Percentiles rank a stretch among this genome's conserved stretches.
Conservation (phyloP, 345 rosid genomes). For the Linum trigynum region DNA sequence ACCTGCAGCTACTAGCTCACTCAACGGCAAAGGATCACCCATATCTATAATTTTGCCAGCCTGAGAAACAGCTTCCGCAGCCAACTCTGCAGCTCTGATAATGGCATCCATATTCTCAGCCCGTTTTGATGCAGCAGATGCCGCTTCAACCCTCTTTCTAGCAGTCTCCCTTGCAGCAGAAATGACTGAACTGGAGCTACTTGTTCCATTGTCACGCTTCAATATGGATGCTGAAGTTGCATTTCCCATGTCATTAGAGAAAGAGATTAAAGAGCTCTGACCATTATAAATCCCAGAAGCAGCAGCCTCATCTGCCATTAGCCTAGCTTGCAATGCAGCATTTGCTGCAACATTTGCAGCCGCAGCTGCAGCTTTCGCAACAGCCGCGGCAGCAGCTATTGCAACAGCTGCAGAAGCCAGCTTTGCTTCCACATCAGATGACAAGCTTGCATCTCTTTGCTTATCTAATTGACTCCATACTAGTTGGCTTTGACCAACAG, state of each 20-base stretch:
- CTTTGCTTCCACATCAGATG: conserved; percentile 48
- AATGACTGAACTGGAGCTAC: conserved; percentile 51
- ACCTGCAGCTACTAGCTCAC: conserved; percentile 59
- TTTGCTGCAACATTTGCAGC: conserved; percentile 87
- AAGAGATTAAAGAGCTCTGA: conserved; percentile 26
- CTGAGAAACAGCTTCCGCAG: conserved; percentile 88
- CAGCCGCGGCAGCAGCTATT: conserved; percentile 81
- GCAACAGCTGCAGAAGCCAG: conserved; percentile 87
- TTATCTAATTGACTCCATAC: conserved; percentile 66
- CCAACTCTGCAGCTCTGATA: conserved; percentile 90
- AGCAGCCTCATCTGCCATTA: conserved; percentile 86
- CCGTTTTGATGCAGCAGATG: conserved; percentile 78
- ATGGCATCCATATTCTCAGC: conserved; percentile 92
- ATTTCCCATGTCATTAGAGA: conserved; percentile 30
- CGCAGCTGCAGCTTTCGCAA: conserved; percentile 97
- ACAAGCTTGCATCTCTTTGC: conserved; percentile 47
- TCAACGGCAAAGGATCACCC: conserved; percentile 62
- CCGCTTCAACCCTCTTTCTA: conserved; percentile 73
- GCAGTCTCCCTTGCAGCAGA: conserved; percentile 76
- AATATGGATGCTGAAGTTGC: conserved; percentile 51
- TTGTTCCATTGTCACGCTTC: conserved; percentile 41
- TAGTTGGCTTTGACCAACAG: conserved; percentile 55
- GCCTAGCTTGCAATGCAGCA: conserved; percentile 91
- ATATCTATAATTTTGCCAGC: conserved; percentile 85
- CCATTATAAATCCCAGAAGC: conserved; percentile 23